phyloP scores from a whole-genome alignment of 805 yeast genomes.

The Sugiyamaella mastotermitis region DNA sequence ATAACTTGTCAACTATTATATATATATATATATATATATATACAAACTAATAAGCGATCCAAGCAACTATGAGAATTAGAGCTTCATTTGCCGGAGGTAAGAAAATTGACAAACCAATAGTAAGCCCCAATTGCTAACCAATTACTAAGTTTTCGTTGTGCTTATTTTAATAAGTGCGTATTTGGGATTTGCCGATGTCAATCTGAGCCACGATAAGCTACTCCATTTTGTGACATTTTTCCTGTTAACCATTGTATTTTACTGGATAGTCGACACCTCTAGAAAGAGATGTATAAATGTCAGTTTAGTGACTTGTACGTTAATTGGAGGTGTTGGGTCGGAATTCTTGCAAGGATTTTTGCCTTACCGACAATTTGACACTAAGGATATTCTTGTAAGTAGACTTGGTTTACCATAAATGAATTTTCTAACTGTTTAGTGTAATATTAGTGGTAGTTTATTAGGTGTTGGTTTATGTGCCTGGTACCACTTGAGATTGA shows the following conservation, averaged over 20 bases:
- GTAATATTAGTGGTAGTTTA: constrained; percentile 32
- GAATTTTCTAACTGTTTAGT: constrained; percentile 17
- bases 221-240: constrained; percentile 34
- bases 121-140: neutral
- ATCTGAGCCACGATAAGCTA: constrained; percentile 32
- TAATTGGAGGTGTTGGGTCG: constrained; percentile 34
- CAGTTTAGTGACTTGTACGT: constrained; percentile 30
- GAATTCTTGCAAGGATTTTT: constrained; percentile 33
- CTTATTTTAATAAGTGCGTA: constrained; percentile 21
- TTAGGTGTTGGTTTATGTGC: constrained; percentile 28
- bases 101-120: constrained; percentile 6
- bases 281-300: constrained; percentile 32
- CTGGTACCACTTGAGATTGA: constrained; percentile 31
- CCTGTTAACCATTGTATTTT: constrained; percentile 31
- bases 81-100: constrained; percentile 25
- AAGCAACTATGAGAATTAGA: constrained; percentile 23
- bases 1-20: no score
- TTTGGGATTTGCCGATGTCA: constrained; percentile 27
- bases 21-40: no score
- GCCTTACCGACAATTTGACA: constrained; percentile 33
- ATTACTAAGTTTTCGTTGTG: constrained; percentile 21
- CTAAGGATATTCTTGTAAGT: constrained; percentile 31
- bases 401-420: no score
- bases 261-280: constrained; percentile 37
- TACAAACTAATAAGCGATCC: no score